These are phyloP conservation scores for Paraphoma chrysanthemicola DNA, from an alignment of 2,329 filamentous ascomycete genomes.

Conservation along the genomic window DNA sequence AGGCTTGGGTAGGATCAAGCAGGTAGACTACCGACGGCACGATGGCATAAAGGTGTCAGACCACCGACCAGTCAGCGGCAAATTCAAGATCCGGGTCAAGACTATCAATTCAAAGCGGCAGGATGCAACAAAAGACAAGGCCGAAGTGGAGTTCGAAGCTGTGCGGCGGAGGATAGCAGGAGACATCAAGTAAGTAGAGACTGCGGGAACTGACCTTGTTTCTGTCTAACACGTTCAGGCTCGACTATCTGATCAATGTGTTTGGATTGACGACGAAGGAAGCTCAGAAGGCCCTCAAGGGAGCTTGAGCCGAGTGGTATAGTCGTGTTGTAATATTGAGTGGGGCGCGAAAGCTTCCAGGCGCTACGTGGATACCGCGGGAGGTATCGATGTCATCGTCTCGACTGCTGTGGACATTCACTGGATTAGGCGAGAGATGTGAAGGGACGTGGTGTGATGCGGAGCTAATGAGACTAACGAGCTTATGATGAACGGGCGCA, in stretches of 20 bases:
- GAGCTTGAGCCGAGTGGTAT: constrained; percentile 10
- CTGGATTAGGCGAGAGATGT: background rate
- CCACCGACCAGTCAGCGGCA: constrained; percentile 88
- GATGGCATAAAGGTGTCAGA: constrained; percentile 85
- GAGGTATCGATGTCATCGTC: no score
- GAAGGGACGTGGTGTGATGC: background rate
- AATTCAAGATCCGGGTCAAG: constrained; percentile 85
- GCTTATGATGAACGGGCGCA: constrained; percentile 2
- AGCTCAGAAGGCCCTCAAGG: constrained; percentile 54
- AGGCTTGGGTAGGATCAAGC: constrained; percentile 80
- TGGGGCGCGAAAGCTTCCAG: background rate
- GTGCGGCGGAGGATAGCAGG: constrained; percentile 72
- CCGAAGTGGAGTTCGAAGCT: constrained; percentile 76
- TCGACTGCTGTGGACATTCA: background rate
- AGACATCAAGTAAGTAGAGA: constrained; percentile 75
- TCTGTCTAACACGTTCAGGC: constrained; percentile 49
- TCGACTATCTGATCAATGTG: constrained; percentile 70
- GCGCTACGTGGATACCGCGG: no score
- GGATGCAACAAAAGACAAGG: constrained; percentile 72
- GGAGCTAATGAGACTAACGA: constrained; percentile 3
- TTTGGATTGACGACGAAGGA: constrained; percentile 64
- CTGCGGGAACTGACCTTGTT: background rate
- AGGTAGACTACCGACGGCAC: constrained; percentile 86
- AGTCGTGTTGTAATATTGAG: background rate
- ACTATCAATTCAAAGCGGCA: constrained; percentile 74